Conservation (phyloP, 495 filamentous ascomycete species). For the Penicillium samsonianum region DNA sequence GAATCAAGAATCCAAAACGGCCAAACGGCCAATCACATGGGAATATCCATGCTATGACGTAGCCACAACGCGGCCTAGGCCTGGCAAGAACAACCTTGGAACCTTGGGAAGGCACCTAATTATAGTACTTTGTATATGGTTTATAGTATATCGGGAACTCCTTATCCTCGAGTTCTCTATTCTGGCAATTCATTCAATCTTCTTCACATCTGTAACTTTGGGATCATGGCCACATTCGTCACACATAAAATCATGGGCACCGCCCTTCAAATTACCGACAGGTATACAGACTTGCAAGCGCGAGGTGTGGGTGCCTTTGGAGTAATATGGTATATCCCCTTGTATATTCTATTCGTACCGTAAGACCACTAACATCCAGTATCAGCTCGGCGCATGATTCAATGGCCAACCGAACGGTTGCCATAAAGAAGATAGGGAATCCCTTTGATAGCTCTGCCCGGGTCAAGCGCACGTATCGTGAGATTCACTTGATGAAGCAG, state of each 20-base stretch:
- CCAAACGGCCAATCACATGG: no score
- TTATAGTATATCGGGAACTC: background rate
- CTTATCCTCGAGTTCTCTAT: background rate
- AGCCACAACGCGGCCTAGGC: no score
- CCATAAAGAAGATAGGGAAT: slow-evolving; percentile 97
- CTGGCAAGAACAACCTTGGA: no score
- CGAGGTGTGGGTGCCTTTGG: slow-evolving; percentile 6
- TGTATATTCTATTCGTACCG: background rate
- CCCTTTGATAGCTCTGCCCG: slow-evolving; percentile 88
- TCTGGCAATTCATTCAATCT: no score
- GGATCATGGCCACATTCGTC: slow-evolving; percentile 4
- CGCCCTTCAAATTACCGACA: background rate
- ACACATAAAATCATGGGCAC: slow-evolving; percentile 8
- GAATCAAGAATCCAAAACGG: no score
- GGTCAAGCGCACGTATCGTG: slow-evolving; percentile 87
- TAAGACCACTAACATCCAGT: background rate
- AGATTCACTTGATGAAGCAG: slow-evolving; percentile 87
- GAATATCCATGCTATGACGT: no score
- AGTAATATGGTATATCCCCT: background rate
- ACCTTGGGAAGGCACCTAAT: no score
- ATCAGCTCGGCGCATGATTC: slow-evolving; percentile 13
- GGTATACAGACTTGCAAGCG: slow-evolving; percentile 5
- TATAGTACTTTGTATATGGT: no score
- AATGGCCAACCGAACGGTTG: slow-evolving; percentile 64
- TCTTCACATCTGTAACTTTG: background rate